Evolutionary conservation across 148 eudicot species (phyloP).

Genomic region (Spergularia bocconei): DNA sequence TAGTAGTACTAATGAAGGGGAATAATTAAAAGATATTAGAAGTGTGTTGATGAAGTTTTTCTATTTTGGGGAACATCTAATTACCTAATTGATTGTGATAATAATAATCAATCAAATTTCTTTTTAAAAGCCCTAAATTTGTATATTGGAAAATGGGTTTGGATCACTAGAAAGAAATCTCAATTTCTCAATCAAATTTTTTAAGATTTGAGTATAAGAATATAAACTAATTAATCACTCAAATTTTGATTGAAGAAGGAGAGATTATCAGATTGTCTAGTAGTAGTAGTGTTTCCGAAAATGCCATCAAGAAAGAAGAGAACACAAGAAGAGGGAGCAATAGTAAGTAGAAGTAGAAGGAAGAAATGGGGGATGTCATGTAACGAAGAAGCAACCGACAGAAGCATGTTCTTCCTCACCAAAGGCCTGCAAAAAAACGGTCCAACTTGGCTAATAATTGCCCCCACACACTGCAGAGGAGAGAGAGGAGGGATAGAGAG

Average conservation of each 20-base stretch:
- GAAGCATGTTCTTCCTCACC: slow-evolving; percentile 51
- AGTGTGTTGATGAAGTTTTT: no score
- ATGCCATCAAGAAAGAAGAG: slow-evolving; percentile 32
- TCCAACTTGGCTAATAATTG: slow-evolving; percentile 40
- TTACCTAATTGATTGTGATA: no score
- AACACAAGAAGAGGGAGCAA: slow-evolving; percentile 8
- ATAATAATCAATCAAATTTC: no score
- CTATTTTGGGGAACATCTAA: no score
- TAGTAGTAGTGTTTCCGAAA: slow-evolving; percentile 39
- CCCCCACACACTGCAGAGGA: not conserved
- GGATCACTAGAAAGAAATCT: no score
- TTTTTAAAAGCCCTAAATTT: no score
- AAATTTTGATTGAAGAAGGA: not conserved
- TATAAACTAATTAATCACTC: no score
- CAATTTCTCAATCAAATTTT: no score
- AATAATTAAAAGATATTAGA: no score
- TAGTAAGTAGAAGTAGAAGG: not conserved
- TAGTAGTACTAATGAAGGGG: no score
- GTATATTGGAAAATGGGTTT: no score
- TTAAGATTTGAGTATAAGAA: no score
- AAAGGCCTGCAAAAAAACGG: slow-evolving; percentile 49
- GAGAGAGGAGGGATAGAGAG: not conserved
- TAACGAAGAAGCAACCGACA: slow-evolving; percentile 51
- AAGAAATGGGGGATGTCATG: not conserved
- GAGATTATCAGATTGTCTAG: not conserved